A percentile compares a stretch with the other conserved stretches of the same genome.
Evolutionary conservation across 2,329 filamentous ascomycete species (phyloP).

Genomic region (Lasiodiplodia sp.): DNA sequence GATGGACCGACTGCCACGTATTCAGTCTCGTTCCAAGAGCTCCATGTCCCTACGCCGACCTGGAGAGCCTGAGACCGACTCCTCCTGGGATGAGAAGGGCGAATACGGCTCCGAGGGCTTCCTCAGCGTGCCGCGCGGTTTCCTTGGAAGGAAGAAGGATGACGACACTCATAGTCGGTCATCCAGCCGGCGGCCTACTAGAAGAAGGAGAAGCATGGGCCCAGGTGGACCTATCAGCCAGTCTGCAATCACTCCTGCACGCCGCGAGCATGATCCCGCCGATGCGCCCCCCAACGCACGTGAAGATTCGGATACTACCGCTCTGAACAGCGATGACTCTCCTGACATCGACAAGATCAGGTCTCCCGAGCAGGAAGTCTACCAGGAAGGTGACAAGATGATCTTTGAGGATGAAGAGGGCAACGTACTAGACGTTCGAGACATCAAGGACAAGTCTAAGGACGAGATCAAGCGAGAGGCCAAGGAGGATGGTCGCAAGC

Average conservation of each 20-base stretch:
- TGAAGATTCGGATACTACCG: constrained; percentile 54
- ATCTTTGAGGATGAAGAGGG: constrained; percentile 87
- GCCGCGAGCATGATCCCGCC: constrained; percentile 31
- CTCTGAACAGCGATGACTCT: constrained; percentile 51
- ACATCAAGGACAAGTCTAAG: constrained; percentile 46
- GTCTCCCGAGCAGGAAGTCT: constrained; percentile 68
- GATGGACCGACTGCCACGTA: constrained; percentile 90
- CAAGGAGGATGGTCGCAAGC: constrained; percentile 56
- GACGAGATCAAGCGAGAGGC: constrained; percentile 70
- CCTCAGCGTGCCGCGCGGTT: constrained; percentile 74
- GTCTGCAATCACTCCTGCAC: constrained; percentile 81
- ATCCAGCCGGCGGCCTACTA: constrained; percentile 57
- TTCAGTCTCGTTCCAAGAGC: constrained; percentile 83
- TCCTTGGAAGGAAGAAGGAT: constrained; percentile 78
- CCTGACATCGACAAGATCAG: constrained; percentile 44
- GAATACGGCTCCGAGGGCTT: constrained; percentile 75
- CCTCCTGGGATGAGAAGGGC: constrained; percentile 62
- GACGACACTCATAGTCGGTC: constrained; percentile 74
- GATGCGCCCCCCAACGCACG: constrained; percentile 47
- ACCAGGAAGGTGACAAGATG: constrained; percentile 79
- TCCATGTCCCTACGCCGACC: constrained; percentile 76
- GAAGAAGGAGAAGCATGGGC: constrained; percentile 72
- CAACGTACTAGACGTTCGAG: constrained; percentile 74
- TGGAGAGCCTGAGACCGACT: constrained; percentile 62
- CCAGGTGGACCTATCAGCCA: constrained; percentile 86